These are phyloP conservation scores for Hygrocybe coccinea DNA, from an alignment of 768 basidiomycete species.

Conservation along the genomic window DNA sequence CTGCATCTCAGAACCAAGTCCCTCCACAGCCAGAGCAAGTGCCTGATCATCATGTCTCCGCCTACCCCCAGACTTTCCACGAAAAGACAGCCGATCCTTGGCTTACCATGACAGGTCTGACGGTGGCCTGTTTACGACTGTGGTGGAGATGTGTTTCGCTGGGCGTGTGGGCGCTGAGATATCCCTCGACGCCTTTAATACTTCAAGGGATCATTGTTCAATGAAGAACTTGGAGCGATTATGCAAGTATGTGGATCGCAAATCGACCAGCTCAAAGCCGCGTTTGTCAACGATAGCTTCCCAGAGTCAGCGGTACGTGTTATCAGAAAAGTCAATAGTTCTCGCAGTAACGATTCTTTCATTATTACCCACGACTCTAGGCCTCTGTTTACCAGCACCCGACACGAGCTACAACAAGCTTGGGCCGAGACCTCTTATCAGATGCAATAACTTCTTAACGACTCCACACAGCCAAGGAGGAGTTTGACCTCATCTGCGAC, in stretches of 20 bases:
- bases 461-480: conserved; percentile 74
- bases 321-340: conserved; percentile 62
- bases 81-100: too few relatives aligned
- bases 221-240: conserved; percentile 94
- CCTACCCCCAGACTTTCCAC: too few relatives aligned
- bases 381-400: conserved; percentile 59
- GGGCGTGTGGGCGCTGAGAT: conserved; percentile 79
- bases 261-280: conserved; percentile 47
- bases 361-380: conserved; percentile 48
- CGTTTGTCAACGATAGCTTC: conserved; percentile 70
- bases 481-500: conserved; percentile 72
- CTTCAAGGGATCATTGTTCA: conserved; percentile 66
- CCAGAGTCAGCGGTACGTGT: conserved; percentile 70
- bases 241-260: conserved; percentile 72
- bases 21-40: too few relatives aligned
- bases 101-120: conserved; percentile 99
- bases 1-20: too few relatives aligned
- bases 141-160: conserved; percentile 95
- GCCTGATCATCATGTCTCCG: too few relatives aligned
- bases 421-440: conserved; percentile 95
- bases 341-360: conserved; percentile 58
- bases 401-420: conserved; percentile 67
- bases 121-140: conserved; percentile 86
- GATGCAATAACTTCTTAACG: conserved; percentile 88
- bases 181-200: conserved; percentile 55